These are phyloP conservation scores for Komagataella pseudopastoris DNA, from an alignment of 805 yeast species.

Conservation along the genomic window DNA sequence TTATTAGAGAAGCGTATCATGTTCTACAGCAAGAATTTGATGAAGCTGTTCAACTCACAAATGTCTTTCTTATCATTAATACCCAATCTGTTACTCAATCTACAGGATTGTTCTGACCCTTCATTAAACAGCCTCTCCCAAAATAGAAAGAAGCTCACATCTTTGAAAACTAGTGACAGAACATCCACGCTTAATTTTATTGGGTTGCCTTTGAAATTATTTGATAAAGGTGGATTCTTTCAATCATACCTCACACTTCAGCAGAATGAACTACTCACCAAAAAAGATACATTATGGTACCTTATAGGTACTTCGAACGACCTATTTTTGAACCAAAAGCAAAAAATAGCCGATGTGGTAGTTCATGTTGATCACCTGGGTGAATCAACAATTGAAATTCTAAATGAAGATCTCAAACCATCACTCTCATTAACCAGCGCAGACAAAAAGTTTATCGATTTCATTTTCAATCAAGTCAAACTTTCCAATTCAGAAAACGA, in stretches of 20 bases:
- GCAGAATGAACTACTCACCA: constrained; percentile 63
- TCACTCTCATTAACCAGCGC: constrained; percentile 33
- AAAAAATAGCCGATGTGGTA: constrained; percentile 51
- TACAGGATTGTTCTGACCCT: constrained; percentile 76
- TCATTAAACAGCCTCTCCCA: constrained; percentile 33
- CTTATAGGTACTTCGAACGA: constrained; percentile 84
- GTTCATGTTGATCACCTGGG: constrained; percentile 47
- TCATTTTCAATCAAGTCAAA: constrained; percentile 34
- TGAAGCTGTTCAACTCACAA: constrained; percentile 68
- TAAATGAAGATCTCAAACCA: constrained; percentile 27
- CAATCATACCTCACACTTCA: constrained; percentile 92
- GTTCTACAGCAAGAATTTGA: constrained; percentile 71
- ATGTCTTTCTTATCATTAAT: constrained; percentile 73
- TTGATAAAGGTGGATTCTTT: constrained; percentile 79
- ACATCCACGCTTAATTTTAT: constrained; percentile 63
- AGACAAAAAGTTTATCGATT: constrained; percentile 69
- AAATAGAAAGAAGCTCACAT: constrained; percentile 40
- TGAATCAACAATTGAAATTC: constrained; percentile 25
- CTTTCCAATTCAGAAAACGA: constrained; percentile 19
- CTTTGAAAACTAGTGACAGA: constrained; percentile 68
- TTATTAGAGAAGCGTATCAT: constrained; percentile 62
- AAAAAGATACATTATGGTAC: constrained; percentile 44
- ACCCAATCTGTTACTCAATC: constrained; percentile 62
- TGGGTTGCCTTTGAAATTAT: constrained; percentile 80
- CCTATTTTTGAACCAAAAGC: constrained; percentile 52